Conservation (phyloP, 2,329 filamentous ascomycete genomes). For the Chaetomium strumarium region DNA sequence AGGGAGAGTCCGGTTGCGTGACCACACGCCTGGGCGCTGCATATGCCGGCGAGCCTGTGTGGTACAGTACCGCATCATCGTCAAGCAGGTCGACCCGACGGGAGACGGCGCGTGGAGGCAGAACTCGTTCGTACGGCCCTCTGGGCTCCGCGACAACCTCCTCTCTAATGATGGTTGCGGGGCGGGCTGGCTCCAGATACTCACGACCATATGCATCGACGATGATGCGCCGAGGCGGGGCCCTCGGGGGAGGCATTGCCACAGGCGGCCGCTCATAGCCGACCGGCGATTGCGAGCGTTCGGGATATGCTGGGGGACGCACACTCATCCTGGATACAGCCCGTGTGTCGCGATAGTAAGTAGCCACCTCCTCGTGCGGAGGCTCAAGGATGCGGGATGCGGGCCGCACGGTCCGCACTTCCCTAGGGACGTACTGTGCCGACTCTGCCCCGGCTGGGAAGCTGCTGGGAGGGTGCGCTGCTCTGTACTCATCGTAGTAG, state of each 20-base stretch:
- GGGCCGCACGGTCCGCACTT: conserved; percentile 35
- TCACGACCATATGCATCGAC: conserved; percentile 79
- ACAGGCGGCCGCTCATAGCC: conserved; percentile 40
- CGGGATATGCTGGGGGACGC: conserved; percentile 44
- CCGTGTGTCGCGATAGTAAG: conserved; percentile 40
- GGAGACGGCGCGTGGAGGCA: conserved; percentile 41
- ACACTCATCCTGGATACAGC: conserved; percentile 41
- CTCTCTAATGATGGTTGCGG: conserved; percentile 38
- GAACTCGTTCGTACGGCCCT: conserved; percentile 55
- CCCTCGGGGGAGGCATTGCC: conserved; percentile 45
- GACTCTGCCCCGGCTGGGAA: conserved; percentile 20
- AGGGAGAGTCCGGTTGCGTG: conserved; percentile 56
- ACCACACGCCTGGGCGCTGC: conserved; percentile 50
- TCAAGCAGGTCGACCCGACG: conserved; percentile 46
- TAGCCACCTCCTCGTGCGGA: conserved; percentile 36
- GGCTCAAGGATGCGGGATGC: conserved; percentile 39
- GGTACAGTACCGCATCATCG: conserved; percentile 47
- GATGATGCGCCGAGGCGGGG: conserved; percentile 61
- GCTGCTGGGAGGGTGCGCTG: conserved; percentile 13
- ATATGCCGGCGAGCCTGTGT: conserved; percentile 44
- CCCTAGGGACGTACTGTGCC: conserved; percentile 34
- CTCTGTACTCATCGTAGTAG: conserved; percentile 23
- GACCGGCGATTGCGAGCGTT: conserved; percentile 44
- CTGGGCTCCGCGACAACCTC: conserved; percentile 46
- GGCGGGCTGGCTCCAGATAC: conserved; percentile 55